Base-by-base conservation (phyloP, 2,329 filamentous ascomycete genomes). In the Calonectria pauciramosa region DNA sequence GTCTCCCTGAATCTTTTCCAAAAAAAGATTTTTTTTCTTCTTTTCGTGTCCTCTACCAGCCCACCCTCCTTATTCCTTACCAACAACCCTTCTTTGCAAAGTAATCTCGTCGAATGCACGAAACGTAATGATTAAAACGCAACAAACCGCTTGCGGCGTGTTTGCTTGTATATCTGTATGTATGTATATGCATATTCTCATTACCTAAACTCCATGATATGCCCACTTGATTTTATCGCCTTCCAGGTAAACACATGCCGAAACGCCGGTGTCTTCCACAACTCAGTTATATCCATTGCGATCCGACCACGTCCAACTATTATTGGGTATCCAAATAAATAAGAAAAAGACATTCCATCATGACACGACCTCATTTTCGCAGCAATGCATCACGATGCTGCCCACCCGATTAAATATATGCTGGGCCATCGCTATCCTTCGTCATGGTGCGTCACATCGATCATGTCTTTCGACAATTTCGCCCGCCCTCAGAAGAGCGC, bases 401-500 rank as follows among this genome's bases (percentile, higher is more conserved):
- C 34, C n/a, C 36, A 10, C 14, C 23, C 18, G n/a, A 23, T 28
- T 34, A 38, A 38, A 14, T 28, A 23, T 18, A 63, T 65, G 4
- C 18, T 7, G 9, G 32, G 23, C 44, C 67, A 10, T 47, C 65
- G 56, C 64, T 11, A 14, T 75, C 68, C 76, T 71, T 68, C 67
- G 68, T 77, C 67, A 77, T 73, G 59, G 68, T 74, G 72, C 68
- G 59, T 77, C 79, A 32, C 77, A 68, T 63, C 77, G 78, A 67
- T 78, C 76, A 67, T 86, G 84, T 52, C 87, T 87, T 72, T 89
- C 89, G 49, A 92, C 89, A 74, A 93, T 90, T 77, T 92, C 91
- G 38, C 91, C 90, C 13, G 91, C 91, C 74, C 86, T 87, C 2
- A 93, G 81, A 14, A 93, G 83, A 9, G 91, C 91, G 73, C 87